Evolutionary conservation across 1,284 basidiomycete species (phyloP), one percentile per base, ranked within the genome.

Genomic region (Schizophyllum commune): DNA sequence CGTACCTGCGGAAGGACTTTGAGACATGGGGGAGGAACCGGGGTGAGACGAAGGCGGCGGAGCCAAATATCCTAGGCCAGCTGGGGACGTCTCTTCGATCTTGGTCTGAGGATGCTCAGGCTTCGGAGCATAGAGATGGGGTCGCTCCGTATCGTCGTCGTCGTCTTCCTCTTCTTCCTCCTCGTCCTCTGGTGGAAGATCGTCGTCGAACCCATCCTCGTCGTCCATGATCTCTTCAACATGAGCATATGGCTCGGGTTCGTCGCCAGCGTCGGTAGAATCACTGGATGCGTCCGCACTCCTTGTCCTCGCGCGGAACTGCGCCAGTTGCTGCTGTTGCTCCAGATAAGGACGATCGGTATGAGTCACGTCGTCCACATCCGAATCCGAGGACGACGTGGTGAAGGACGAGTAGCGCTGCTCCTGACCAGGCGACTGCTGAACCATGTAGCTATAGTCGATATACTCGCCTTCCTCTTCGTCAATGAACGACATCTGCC

Each of bases 151-250:
- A 56, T 27, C n/a, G 22, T 59, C 55, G 22, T 59, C 55, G 59
- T 47, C 33, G 22, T 52, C 58, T 13, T 57, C 59, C 19, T 60
- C 59, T 2, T 65, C 60, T 4, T 61, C 59, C 22, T 62, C 51
- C 8, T 75, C 79, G 6, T 78, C 79, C 58, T 81, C 81, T 17
- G 76, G 75, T 13, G 79, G 80, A 55, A 73, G 70, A 55, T 78
- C 77, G 39, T 76, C 72, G 47, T 72, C 69, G 11, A 64, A 21
- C 34, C 65, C 72, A 34, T 71, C 71, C 5, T 71, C 72, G 57
- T 75, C 77, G 4, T 76, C 74, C 2, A 17, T 17, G 39, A 47
- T 47, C 17, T 47, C 39, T 47, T 47, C 39, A 8, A 47, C 39
- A 47, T 47, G 17, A 47, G 39, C 39, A 17, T 47, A 17, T 13